phyloP scores from a whole-genome alignment of 495 filamentous ascomycete species.

The Daldinia vernicosa region DNA sequence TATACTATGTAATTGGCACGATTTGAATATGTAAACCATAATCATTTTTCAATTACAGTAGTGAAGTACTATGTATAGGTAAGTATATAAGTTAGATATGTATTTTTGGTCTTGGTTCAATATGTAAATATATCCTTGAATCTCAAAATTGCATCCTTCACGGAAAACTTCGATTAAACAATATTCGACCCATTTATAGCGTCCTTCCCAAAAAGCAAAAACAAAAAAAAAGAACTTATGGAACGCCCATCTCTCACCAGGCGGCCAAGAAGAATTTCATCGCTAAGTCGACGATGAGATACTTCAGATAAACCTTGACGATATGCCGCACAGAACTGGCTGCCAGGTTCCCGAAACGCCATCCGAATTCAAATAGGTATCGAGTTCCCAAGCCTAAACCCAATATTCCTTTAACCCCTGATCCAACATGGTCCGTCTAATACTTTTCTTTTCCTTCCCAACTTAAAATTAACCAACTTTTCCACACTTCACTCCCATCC shows the following conservation, averaged over 20 bases:
- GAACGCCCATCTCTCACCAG: neutral
- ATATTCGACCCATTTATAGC: neutral
- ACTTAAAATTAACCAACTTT: slow-evolving; percentile 17
- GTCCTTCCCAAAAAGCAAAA: neutral
- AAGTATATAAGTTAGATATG: neutral
- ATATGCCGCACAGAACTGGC: neutral
- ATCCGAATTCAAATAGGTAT: slow-evolving; percentile 39
- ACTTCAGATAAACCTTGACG: neutral
- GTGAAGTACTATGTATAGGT: too few relatives aligned
- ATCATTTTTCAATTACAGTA: too few relatives aligned
- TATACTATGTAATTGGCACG: neutral
- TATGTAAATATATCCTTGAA: neutral
- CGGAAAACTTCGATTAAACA: neutral
- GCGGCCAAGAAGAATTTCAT: neutral
- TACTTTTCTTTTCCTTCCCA: slow-evolving; percentile 17
- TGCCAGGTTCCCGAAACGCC: slow-evolving; percentile 23
- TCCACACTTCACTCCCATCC: neutral
- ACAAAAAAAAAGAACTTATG: neutral
- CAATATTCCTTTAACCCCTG: neutral
- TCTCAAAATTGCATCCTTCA: neutral
- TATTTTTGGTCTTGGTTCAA: neutral
- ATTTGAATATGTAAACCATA: neutral
- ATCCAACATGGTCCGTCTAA: slow-evolving; percentile 16
- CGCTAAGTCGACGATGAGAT: neutral
- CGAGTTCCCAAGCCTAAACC: slow-evolving; percentile 29